These are phyloP conservation scores for Fusarium paranaense DNA, from an alignment of 2,329 filamentous ascomycete genomes.

Conservation along the genomic window DNA sequence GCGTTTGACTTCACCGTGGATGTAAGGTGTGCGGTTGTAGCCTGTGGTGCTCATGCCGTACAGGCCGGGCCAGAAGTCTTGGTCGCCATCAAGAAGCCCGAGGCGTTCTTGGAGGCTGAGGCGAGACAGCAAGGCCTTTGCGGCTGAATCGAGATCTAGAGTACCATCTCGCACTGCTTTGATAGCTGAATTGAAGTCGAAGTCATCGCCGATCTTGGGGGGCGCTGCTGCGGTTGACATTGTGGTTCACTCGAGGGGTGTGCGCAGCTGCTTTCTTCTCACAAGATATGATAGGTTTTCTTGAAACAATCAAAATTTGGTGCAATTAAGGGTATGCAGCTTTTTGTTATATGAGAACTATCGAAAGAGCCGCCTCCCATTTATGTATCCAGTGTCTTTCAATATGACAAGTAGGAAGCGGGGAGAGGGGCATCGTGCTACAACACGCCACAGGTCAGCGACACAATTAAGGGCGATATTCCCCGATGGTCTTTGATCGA, in stretches of 20 bases:
- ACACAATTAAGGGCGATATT: not conserved
- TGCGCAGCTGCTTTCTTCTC: not conserved
- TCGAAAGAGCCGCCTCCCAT: not conserved
- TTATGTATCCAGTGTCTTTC: not conserved
- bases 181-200: not conserved
- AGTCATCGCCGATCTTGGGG: not conserved
- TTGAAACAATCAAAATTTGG: not conserved
- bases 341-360: no score
- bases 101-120: constrained; percentile 3
- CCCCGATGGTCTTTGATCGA: not conserved
- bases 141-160: not conserved
- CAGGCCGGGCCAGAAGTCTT: constrained; percentile 12
- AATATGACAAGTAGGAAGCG: not conserved
- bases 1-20: constrained; percentile 25
- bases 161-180: not conserved
- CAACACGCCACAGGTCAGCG: not conserved
- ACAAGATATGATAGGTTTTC: no score
- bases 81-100: constrained; percentile 16
- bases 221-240: not conserved
- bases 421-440: not conserved
- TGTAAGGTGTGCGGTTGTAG: constrained; percentile 14
- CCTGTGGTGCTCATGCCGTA: not conserved
- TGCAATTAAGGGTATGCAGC: fast-evolving
- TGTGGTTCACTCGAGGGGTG: not conserved
- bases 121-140: not conserved